Evolutionary conservation across 2,329 filamentous ascomycete genomes (phyloP).

Genomic region (Hypoxylon sp.): DNA sequence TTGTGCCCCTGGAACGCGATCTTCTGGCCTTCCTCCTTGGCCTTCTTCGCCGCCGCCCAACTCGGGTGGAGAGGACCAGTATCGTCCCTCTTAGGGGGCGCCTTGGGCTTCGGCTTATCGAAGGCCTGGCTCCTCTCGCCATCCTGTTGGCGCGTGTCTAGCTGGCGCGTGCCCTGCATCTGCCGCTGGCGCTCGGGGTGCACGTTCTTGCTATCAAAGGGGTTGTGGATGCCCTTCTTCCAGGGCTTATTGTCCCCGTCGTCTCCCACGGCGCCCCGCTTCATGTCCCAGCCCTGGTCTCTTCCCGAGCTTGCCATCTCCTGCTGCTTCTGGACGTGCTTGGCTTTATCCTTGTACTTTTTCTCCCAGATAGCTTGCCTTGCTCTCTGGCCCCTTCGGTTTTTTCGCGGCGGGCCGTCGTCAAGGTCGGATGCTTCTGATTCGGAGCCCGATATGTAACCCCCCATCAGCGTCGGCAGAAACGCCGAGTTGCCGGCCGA

Average conservation of each 20-base stretch:
- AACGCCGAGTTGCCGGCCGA: constrained; percentile 66
- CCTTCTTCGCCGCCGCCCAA: constrained; percentile 73
- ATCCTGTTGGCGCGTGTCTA: no score
- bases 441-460: constrained; percentile 83
- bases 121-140: not conserved
- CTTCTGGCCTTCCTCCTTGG: constrained; percentile 66
- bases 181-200: constrained; percentile 50
- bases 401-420: constrained; percentile 72
- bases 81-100: constrained; percentile 60
- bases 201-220: constrained; percentile 48
- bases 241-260: constrained; percentile 58
- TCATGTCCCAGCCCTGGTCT: constrained; percentile 69
- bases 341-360: constrained; percentile 79
- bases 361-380: constrained; percentile 83
- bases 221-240: constrained; percentile 61
- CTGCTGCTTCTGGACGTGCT: constrained; percentile 64
- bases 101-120: constrained; percentile 47
- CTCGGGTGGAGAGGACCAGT: constrained; percentile 69
- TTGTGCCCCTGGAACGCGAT: constrained; percentile 68
- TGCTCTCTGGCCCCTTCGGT: constrained; percentile 80
- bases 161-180: constrained; percentile 48
- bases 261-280: constrained; percentile 64
- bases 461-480: constrained; percentile 80
- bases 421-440: constrained; percentile 74
- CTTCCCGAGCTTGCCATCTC: constrained; percentile 50